Base-by-base conservation (phyloP, 1,284 basidiomycete genomes). In the Boletellus dicymbophilus region DNA sequence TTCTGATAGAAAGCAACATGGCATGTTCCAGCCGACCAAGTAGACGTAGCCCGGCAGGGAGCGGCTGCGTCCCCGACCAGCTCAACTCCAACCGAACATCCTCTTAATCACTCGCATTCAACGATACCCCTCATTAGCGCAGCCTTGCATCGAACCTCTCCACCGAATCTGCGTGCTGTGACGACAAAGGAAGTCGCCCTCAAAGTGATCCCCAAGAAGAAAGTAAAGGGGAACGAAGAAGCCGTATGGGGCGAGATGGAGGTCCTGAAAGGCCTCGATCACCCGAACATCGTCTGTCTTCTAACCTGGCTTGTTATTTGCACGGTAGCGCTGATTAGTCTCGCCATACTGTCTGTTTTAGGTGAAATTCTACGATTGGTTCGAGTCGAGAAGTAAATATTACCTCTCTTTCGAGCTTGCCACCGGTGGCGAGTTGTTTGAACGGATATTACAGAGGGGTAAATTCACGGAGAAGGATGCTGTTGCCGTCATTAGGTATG, bases 311-410 rank as follows among this genome's bases (percentile, higher is more conserved):
- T n/a, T n/a, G n/a, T n/a, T n/a, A n/a, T n/a, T n/a, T n/a, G n/a
- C n/a, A n/a, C n/a, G 16, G 4, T 7, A 33, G 18, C 13, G 16
- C 31, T 33, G 13, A 33, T 18, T n/a, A 9, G 3, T 18, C 18
- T 33, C 6, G 44, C 3, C 40, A 15, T 39, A 8, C 18, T 11
- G 8, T 34, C 25, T 23, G n/a, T 13, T 45, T 25, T 68, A 88
- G 89, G 92, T 96, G 60, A 93, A 93, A 65, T 92, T 95, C 62
- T 93, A 88, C 66, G 93, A 95, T 67, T 92, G 86, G 82, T 97
- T 97, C 67, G 95, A 97, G 66, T 93, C 90, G 16, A 77, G 93
- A 49, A 81, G 86, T 31, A 96, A 95, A 68, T 95, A 93, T 69
- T 97, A 94, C 64, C 82, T 97, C 30, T 82, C 89, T 0, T 97